These are phyloP conservation scores for Candida piceae DNA, from an alignment of 805 yeast genomes.

Conservation along the genomic window DNA sequence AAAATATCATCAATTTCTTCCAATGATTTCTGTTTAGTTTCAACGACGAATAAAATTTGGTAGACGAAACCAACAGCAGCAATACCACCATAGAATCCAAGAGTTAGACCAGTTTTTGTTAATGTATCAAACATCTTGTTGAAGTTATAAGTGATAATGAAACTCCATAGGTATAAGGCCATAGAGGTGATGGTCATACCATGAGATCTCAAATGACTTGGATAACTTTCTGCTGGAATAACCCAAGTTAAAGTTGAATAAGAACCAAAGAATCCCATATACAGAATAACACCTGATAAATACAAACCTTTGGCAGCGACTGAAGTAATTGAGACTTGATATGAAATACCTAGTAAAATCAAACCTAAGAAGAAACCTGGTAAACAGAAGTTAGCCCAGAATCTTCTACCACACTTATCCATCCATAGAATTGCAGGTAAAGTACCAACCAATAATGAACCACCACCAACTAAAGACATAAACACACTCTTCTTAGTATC, in stretches of 20 bases:
- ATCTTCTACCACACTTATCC: conserved; percentile 54
- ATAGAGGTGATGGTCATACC: conserved; percentile 62
- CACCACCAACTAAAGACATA: conserved; percentile 70
- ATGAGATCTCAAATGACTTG: conserved; percentile 51
- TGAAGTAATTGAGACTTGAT: conserved; percentile 36
- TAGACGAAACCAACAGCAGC: conserved; percentile 53
- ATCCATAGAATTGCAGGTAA: conserved; percentile 58
- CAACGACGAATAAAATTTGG: conserved; percentile 59
- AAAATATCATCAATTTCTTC: conserved; percentile 69
- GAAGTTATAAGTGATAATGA: conserved; percentile 61
- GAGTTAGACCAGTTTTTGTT: conserved; percentile 56
- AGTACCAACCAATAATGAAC: conserved; percentile 55
- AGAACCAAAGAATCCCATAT: conserved; percentile 63
- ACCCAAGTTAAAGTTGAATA: conserved; percentile 69
- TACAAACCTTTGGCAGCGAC: conserved; percentile 55
- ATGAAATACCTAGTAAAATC: conserved; percentile 55
- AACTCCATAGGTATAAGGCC: conserved; percentile 55
- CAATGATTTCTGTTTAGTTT: conserved; percentile 65
- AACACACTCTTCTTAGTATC: conserved; percentile 45
- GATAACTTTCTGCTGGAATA: conserved; percentile 60
- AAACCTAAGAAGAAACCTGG: conserved; percentile 57
- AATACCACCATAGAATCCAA: conserved; percentile 66
- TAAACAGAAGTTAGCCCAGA: conserved; percentile 54
- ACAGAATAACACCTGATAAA: conserved; percentile 56
- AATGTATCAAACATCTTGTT: conserved; percentile 49